Evolutionary conservation across 176 grass and related monocot species (phyloP).

Genomic region (Bromus sterilis): DNA sequence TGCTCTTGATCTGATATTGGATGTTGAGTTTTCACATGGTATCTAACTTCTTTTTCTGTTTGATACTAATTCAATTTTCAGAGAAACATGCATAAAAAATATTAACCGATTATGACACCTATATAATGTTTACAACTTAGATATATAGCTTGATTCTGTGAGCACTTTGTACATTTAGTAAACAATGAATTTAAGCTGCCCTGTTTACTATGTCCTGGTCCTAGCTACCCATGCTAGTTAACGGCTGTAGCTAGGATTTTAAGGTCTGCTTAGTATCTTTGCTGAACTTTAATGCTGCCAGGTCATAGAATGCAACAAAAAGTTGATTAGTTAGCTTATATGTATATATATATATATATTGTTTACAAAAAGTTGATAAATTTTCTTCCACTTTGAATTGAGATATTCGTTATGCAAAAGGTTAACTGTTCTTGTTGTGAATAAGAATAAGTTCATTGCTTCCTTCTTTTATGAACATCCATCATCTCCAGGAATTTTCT

Average conservation of each 20-base stretch:
- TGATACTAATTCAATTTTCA: constrained; percentile 1
- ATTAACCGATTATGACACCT: background rate
- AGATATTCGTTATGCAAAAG: no score
- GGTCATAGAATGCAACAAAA: background rate
- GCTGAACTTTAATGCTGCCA: background rate
- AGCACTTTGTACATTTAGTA: background rate
- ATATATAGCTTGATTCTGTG: background rate
- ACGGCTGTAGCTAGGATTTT: background rate
- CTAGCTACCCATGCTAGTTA: background rate
- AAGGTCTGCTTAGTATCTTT: background rate
- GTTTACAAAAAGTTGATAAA: no score
- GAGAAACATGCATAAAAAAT: background rate
- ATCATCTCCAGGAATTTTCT: no score
- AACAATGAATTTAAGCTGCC: background rate
- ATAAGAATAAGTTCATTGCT: no score
- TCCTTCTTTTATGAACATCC: no score
- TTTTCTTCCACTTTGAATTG: no score
- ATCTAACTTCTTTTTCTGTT: constrained; percentile 3
- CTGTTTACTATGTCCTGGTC: background rate
- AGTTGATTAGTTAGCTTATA: no score
- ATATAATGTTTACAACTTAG: background rate
- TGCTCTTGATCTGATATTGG: constrained; percentile 82
- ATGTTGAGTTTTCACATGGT: constrained; percentile 79
- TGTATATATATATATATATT: no score
- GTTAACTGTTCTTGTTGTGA: no score